phyloP scores from a whole-genome alignment of 2,329 filamentous ascomycete species.

The Claviceps sp. region DNA sequence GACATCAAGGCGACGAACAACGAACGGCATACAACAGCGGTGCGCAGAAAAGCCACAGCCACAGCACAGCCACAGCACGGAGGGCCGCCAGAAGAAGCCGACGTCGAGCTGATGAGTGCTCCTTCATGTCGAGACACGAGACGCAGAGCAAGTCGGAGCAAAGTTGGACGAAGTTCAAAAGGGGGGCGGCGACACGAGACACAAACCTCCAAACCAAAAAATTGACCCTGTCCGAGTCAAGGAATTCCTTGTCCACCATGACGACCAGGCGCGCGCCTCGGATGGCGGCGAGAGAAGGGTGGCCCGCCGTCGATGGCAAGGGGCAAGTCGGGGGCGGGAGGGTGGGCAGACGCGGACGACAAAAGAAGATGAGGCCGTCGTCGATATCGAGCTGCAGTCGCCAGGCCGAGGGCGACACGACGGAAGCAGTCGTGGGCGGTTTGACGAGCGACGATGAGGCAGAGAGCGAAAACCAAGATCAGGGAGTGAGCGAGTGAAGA shows the following conservation, averaged over 20 bases:
- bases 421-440: background rate
- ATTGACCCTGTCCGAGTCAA: conserved; percentile 56
- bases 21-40: background rate
- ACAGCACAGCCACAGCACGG: conserved; percentile 4
- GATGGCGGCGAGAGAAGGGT: conserved; percentile 18
- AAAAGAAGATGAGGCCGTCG: background rate
- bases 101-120: conserved; percentile 1
- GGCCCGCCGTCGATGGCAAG: background rate
- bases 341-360: background rate
- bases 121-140: background rate
- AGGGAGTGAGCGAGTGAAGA: conserved; percentile 13
- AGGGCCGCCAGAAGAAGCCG: background rate
- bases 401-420: conserved; percentile 1
- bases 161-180: background rate
- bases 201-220: conserved; percentile 60
- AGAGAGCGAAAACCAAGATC: conserved; percentile 7
- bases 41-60: conserved; percentile 4
- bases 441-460: background rate
- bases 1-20: conserved; percentile 10
- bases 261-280: conserved; percentile 18
- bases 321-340: background rate
- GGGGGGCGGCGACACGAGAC: conserved; percentile 10
- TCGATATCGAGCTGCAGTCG: conserved; percentile 1
- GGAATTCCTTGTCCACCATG: conserved; percentile 45
- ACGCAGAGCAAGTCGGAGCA: background rate